Conservation (phyloP, 306 rosid genomes). For the Oemleria cerasiformis region DNA sequence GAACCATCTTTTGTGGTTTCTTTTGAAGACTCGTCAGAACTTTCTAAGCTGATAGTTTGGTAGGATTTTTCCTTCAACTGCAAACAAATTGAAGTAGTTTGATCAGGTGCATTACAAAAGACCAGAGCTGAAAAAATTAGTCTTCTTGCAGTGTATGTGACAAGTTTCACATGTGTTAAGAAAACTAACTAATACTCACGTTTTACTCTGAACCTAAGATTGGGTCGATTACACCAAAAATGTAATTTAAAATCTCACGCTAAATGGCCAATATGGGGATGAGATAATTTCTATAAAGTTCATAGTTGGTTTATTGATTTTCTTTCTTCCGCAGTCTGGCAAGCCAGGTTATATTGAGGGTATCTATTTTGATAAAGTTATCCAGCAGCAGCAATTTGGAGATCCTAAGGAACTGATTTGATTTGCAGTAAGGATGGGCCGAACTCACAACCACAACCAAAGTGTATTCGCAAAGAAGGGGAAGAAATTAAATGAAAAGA, state of each 20-base stretch:
- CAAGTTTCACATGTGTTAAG: no score
- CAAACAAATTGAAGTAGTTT: slow-evolving; percentile 33
- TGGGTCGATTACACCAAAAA: neutral
- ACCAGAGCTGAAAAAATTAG: neutral
- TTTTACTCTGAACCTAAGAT: no score
- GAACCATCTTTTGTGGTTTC: slow-evolving; percentile 69
- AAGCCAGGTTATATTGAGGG: neutral
- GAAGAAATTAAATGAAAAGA: neutral
- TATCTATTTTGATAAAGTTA: neutral
- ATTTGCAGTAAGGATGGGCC: neutral
- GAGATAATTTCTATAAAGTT: neutral
- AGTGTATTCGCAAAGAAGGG: neutral
- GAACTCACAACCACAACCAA: neutral
- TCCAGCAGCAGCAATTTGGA: neutral
- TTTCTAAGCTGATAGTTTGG: slow-evolving; percentile 39
- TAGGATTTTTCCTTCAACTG: slow-evolving; percentile 67
- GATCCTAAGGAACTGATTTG: neutral
- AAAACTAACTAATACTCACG: no score
- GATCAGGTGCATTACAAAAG: slow-evolving; percentile 15
- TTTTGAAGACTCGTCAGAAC: slow-evolving; percentile 72
- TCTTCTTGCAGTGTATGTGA: neutral
- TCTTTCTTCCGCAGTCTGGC: neutral
- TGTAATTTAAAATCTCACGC: neutral
- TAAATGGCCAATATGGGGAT: neutral
- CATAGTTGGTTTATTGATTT: neutral